Evolutionary conservation across 768 basidiomycete species (phyloP), one percentile per base, ranked within the genome.

Genomic region (Tephrocybe rancida): DNA sequence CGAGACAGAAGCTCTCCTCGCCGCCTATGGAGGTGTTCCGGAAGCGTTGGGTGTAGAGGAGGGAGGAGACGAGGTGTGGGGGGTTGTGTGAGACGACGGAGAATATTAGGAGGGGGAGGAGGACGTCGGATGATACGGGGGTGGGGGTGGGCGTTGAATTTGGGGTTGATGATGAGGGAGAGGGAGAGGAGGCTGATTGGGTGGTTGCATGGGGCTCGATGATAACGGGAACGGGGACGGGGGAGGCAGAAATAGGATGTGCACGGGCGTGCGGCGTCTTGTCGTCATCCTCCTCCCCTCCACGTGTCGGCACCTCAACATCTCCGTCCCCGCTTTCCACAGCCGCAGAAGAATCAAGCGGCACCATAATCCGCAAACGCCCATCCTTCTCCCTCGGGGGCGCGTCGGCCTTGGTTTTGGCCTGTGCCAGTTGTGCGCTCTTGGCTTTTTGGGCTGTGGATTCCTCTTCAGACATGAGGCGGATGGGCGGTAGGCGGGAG

Each of bases 21-120:
- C 95, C 95, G 0, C 86, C 84, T 2, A 81, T 65, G 1, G 73
- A 65, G 50, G 82, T 79, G 50, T 83, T 80, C 35, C 83, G 63
- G 61, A 85, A 87, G 25, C 85, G 73, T 60, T 87, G 77, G 30
- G 85, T 78, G 73, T 80, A 80, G 54, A 87, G 71, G 56, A 95
- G 64, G 72, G 87, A 79, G 61, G 90, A 77, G 58, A 95, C 75
- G 0, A 98, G 80, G 53, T 85, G 86, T 0, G 85, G 77, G 1
- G 97, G 96, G 65, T 98, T 98, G 11, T 91, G 79, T 68, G 92
- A 93, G 62, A 98, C 95, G 37, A 97, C 92, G 1, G 94, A 85
- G 64, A 89, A 97, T 44, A 98, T 99, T 67, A 98, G 86, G 55
- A 98, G 72, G 0, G 96, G 96, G 14, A 99, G 81, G 34, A 99